Base-by-base conservation (phyloP, 768 basidiomycete species). In the Gloeostereum incarnatum region DNA sequence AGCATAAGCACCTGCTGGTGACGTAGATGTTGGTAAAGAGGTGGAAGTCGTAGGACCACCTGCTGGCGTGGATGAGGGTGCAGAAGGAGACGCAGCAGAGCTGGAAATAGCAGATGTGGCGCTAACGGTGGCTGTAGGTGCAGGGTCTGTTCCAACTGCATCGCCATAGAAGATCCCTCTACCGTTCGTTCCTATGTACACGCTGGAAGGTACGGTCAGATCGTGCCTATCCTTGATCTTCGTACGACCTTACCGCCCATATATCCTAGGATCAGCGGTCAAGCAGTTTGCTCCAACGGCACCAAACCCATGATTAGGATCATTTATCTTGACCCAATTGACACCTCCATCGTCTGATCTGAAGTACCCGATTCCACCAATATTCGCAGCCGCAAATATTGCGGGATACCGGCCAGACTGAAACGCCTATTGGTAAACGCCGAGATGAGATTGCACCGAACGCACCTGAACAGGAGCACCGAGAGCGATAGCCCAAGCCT, bases 311-410 rank as follows among this genome's bases (percentile, higher is more conserved):
- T 66, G 63, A 5, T 45, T 39, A 9, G 59, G 57, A 42, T 66
- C 65, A 44, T 61, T 61, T 44, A 68, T 62, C 47, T 57, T 52
- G 4, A 61, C 54, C 65, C 65, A 68, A 36, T 53, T 60, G 14
- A 39, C 46, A 16, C 66, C 66, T 4, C 48, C 45, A 42, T 69
- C 53, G 40, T 68, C 65, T 1, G 58, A 57, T 32, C 67, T 54
- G 51, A 59, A 69, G 46, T 59, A 55, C 19, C 62, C 63, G 9
- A 55, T 50, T 9, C 56, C 57, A 23, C 51, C 55, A 38, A 62
- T 55, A 38, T 54, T 55, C 1, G 61, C 63, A 3, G 59, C 61
- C 4, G 59, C 64, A 45, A 56, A 67, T 9, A 67, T 21, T 4
- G 65, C 52, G 1, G 62, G 65, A 38, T 60, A 57, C 1, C 59